Base-by-base conservation (phyloP, 2,329 filamentous ascomycete genomes). In the Epichloe festucae region DNA sequence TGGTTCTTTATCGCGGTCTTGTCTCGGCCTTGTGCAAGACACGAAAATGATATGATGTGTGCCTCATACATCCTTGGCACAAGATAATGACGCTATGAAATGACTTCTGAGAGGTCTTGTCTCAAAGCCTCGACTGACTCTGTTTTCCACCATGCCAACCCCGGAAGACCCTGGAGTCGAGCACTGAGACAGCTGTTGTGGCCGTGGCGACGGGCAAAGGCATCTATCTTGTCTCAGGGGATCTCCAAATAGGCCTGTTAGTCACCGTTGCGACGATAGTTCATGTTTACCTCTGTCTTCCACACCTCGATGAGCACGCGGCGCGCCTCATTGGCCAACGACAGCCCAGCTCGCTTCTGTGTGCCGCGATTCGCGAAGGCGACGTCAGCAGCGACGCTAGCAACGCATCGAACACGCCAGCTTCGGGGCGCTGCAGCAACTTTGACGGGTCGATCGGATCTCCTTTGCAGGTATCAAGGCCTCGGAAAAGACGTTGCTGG, bases 151-250 rank as follows among this genome's bases (percentile, higher is more conserved):
- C 34, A 42, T 48, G 38, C 23, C 40, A 35, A 23, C 7, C 12
- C 48, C 34, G 23, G 49, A 31, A 23, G 35, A 51, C 48, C 21
- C 31, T 36, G 48, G 42, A 49, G 27, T 39, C 17, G 12, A 21
- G 39, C 4, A n/a, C 36, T 44, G 39, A 42, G 50, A 42, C 39
- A 43, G 4, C 17, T 34, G 43, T 42, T 12, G 50, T 48, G 50
- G 45, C 49, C 39, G 31, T 51, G 49, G 35, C 42, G 49, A 51
- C 49, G 49, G 35, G 43, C 31, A 31, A 31, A 31, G 31, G 31
- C 31, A 31, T 10, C 31, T 15, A 42, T 27, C 21, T 17, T 46
- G 49, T 40, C 41, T 46, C 35, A 51, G 34, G 27, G 12, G 40
- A 17, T 42, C 39, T 23, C 12, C n/a, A 39, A n/a, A 39, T 39